Conservation (phyloP, 202 grass and related monocot genomes). For the Musa balbisiana region DNA sequence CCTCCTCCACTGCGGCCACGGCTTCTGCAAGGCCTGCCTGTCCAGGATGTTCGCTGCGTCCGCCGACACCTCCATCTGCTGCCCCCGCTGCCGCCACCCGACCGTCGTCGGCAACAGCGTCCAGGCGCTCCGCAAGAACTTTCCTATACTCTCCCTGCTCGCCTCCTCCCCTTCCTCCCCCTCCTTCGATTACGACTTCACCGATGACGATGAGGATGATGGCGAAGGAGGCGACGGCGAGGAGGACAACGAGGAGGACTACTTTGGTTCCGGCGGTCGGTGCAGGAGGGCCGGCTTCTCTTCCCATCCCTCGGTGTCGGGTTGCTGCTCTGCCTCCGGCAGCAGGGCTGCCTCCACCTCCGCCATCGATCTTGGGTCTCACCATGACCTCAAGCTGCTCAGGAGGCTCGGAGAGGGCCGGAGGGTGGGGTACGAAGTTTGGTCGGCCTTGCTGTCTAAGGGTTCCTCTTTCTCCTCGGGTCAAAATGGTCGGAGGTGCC, state of each 20-base stretch:
- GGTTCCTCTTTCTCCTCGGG: conserved; percentile 12
- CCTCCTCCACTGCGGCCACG: conserved; percentile 94
- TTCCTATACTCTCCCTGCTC: conserved; percentile 78
- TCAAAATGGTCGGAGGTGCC: conserved; percentile 46
- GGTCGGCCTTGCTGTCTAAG: conserved; percentile 54
- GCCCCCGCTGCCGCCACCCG: conserved; percentile 81
- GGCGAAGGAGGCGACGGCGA: conserved; percentile 19
- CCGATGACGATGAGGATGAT: conserved; percentile 28
- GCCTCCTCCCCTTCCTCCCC: conserved; percentile 59
- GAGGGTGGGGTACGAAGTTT: conserved; percentile 67
- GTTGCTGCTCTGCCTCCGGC: conserved; percentile 22
- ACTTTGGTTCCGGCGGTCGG: neutral
- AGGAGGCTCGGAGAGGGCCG: conserved; percentile 51
- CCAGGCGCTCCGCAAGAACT: conserved; percentile 85
- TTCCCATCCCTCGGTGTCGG: conserved; percentile 26
- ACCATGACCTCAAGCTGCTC: conserved; percentile 69
- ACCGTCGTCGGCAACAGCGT: conserved; percentile 94
- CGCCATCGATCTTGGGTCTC: conserved; percentile 59
- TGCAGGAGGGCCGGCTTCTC: conserved; percentile 3
- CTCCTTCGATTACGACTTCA: conserved; percentile 51
- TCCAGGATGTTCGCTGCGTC: conserved; percentile 72
- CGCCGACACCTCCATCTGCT: conserved; percentile 48
- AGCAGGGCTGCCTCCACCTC: conserved; percentile 17
- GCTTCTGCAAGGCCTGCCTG: conserved; percentile 95
- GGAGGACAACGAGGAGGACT: conserved; percentile 2